Evolutionary conservation across 2,329 filamentous ascomycete genomes (phyloP).

Genomic region (Camillea tinctor): DNA sequence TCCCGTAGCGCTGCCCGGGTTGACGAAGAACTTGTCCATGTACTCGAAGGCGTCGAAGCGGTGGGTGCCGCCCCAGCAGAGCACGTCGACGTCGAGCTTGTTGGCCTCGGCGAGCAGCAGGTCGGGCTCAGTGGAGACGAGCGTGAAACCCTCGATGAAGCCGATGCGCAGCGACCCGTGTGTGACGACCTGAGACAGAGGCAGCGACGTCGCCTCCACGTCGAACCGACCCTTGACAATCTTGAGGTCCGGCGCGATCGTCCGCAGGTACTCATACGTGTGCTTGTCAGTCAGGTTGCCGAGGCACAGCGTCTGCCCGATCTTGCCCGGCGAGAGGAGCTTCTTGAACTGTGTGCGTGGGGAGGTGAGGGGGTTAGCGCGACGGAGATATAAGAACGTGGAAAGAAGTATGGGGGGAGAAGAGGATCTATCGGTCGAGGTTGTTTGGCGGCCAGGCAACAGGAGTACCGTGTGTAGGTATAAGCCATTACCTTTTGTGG

Average conservation of each 20-base stretch:
- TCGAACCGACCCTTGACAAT: constrained; percentile 68
- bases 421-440: background rate
- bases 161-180: constrained; percentile 65
- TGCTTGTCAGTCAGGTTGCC: constrained; percentile 78
- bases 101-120: constrained; percentile 66
- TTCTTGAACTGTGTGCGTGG: constrained; percentile 70
- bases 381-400: constrained; percentile 4
- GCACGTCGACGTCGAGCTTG: constrained; percentile 65
- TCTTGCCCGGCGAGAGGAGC: constrained; percentile 79
- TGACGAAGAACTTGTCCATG: constrained; percentile 73
- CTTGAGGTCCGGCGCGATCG: constrained; percentile 70
- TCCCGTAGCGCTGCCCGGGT: constrained; percentile 65
- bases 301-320: constrained; percentile 76
- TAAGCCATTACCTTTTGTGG: constrained; percentile 70
- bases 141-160: constrained; percentile 67
- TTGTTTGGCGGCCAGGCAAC: background rate
- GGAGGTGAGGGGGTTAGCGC: constrained; percentile 6
- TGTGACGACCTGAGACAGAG: constrained; percentile 64
- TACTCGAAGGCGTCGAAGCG: constrained; percentile 70
- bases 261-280: constrained; percentile 78
- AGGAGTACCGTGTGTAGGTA: background rate
- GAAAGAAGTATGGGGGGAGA: constrained; percentile 4
- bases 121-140: constrained; percentile 66
- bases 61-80: constrained; percentile 69
- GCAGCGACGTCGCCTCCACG: constrained; percentile 64